phyloP scores from a whole-genome alignment of 1,284 basidiomycete genomes.

The Cutaneotrichosporon dermatis region DNA sequence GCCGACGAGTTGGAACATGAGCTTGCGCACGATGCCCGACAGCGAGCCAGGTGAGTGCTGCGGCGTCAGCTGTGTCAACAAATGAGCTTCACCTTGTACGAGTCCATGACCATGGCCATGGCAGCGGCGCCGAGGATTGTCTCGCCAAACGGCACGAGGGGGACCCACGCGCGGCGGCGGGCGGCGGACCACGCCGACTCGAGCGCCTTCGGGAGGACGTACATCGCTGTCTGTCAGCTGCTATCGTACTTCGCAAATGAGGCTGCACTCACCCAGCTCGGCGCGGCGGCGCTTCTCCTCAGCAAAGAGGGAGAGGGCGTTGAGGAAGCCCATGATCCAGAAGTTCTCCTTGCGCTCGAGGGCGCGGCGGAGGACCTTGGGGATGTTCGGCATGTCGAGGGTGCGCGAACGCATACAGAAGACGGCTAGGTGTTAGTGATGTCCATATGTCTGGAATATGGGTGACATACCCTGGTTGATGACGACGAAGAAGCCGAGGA shows the following conservation, averaged over 20 bases:
- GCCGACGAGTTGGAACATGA: slow-evolving; percentile 88
- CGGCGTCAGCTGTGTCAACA: not conserved
- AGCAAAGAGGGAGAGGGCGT: slow-evolving; percentile 74
- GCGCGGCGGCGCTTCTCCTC: slow-evolving; percentile 63
- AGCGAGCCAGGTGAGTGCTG: slow-evolving; percentile 80
- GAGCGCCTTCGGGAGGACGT: slow-evolving; percentile 84
- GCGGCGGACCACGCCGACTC: slow-evolving; percentile 82
- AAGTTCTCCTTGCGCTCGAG: slow-evolving; percentile 67
- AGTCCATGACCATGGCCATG: slow-evolving; percentile 87
- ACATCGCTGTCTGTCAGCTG: slow-evolving; percentile 62
- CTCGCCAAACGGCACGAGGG: slow-evolving; percentile 61
- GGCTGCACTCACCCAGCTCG: slow-evolving; percentile 33
- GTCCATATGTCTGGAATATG: too few species aligned
- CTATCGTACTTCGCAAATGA: not conserved
- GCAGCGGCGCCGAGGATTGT: slow-evolving; percentile 65
- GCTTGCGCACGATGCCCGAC: slow-evolving; percentile 75
- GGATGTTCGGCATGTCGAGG: slow-evolving; percentile 50
- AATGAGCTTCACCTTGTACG: slow-evolving; percentile 41
- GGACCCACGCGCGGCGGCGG: slow-evolving; percentile 70
- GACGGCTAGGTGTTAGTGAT: slow-evolving; percentile 28
- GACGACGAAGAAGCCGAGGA: slow-evolving; percentile 77
- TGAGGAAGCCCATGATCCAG: slow-evolving; percentile 69
- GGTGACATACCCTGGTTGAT: slow-evolving; percentile 70
- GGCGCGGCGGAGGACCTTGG: slow-evolving; percentile 53
- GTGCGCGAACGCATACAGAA: slow-evolving; percentile 61